phyloP scores from a whole-genome alignment of 495 filamentous ascomycete genomes.

The Xylaria flabelliformis region DNA sequence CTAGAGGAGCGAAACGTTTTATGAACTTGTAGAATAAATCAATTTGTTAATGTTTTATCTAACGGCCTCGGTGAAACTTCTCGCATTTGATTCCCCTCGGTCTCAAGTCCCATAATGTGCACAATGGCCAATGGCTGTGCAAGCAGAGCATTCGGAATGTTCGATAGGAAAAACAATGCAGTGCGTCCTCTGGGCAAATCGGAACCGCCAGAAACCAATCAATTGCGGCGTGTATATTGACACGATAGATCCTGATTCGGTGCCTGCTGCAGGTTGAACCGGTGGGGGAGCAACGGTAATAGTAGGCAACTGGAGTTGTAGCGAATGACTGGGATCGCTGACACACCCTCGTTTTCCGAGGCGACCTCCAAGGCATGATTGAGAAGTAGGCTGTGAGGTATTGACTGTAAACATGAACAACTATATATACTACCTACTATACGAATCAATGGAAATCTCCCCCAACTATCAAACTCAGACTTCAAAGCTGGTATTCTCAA shows the following conservation, averaged over 20 bases:
- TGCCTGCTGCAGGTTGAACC: constrained; percentile 2
- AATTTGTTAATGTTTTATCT: too few relatives aligned
- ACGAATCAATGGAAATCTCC: too few relatives aligned
- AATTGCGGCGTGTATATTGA: neutral
- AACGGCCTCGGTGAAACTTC: neutral
- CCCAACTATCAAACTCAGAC: too few relatives aligned
- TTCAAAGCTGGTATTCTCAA: neutral
- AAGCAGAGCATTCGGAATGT: neutral
- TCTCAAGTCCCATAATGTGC: neutral
- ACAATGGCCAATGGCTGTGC: neutral
- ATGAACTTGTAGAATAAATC: too few relatives aligned
- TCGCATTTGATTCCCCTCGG: neutral
- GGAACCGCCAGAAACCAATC: neutral
- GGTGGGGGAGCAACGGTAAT: neutral
- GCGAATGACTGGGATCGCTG: neutral
- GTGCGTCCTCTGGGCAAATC: neutral
- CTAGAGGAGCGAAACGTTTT: neutral
- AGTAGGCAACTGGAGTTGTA: neutral
- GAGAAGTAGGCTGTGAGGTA: neutral
- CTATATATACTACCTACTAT: neutral
- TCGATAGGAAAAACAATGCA: neutral
- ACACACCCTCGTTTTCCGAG: constrained; percentile 10
- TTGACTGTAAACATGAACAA: neutral
- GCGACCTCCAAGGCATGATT: constrained; percentile 7
- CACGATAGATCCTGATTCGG: neutral